Percentiles rank a stretch among this genome's conserved stretches.
phyloP scores from a whole-genome alignment of 2,329 filamentous ascomycete species.

The Conoideocrella luteorostrata region DNA sequence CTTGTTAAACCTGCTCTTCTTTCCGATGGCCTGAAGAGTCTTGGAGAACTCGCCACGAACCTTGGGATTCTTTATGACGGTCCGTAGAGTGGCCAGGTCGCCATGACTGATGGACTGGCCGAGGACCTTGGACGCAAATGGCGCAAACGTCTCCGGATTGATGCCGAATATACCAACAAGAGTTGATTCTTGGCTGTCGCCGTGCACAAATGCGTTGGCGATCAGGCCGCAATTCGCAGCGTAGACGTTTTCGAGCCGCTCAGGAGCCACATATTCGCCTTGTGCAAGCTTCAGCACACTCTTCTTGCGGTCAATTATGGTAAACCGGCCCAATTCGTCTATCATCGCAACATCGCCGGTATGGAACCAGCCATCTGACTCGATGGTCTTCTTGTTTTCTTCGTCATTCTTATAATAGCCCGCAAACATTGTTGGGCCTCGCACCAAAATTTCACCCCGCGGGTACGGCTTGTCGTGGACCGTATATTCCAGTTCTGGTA shows the following conservation, averaged over 20 bases:
- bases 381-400: slow-evolving; percentile 76
- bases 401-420: slow-evolving; percentile 88
- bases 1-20: slow-evolving; percentile 81
- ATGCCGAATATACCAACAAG: slow-evolving; percentile 85
- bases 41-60: slow-evolving; percentile 70
- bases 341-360: slow-evolving; percentile 87
- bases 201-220: slow-evolving; percentile 80
- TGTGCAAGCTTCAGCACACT: slow-evolving; percentile 96
- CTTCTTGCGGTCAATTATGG: slow-evolving; percentile 94
- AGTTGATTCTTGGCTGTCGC: slow-evolving; percentile 73
- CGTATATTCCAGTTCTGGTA: slow-evolving; percentile 89
- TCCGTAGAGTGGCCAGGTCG: slow-evolving; percentile 61
- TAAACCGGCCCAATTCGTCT: slow-evolving; percentile 78
- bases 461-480: slow-evolving; percentile 82
- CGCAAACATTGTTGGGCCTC: slow-evolving; percentile 72
- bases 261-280: slow-evolving; percentile 95
- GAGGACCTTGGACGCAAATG: slow-evolving; percentile 71
- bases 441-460: slow-evolving; percentile 80
- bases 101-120: slow-evolving; percentile 56
- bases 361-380: slow-evolving; percentile 91
- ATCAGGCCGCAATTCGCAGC: slow-evolving; percentile 74
- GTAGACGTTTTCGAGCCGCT: slow-evolving; percentile 94
- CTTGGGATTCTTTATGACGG: slow-evolving; percentile 59
- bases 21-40: slow-evolving; percentile 71
- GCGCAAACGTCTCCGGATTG: slow-evolving; percentile 74